These are phyloP conservation scores for Colletotrichum sp. DNA, from an alignment of 2,329 filamentous ascomycete genomes.

Conservation along the genomic window DNA sequence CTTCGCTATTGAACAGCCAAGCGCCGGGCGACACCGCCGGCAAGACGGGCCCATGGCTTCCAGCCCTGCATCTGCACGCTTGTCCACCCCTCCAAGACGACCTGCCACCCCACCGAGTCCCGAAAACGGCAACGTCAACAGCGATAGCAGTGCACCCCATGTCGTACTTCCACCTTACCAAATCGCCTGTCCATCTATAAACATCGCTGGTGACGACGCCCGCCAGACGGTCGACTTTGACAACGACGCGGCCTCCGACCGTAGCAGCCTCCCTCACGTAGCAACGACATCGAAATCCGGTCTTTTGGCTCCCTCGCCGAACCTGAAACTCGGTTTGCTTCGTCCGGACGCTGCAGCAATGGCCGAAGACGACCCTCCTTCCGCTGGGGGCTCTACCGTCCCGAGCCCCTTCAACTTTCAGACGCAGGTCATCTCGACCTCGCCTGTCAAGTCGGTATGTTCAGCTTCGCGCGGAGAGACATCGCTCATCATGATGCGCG, in stretches of 20 bases:
- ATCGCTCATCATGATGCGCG: not conserved
- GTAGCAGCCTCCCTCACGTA: not conserved
- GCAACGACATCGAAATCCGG: conserved; percentile 23
- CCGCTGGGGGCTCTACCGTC: conserved; percentile 30
- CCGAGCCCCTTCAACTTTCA: conserved; percentile 93
- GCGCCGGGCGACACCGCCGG: not conserved
- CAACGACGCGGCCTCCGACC: not conserved
- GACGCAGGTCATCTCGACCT: conserved; percentile 77
- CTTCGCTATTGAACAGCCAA: not conserved
- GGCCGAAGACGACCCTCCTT: conserved; percentile 32
- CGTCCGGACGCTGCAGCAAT: conserved; percentile 34
- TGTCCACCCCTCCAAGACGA: conserved; percentile 51
- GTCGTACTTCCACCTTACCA: not conserved
- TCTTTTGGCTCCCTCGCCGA: conserved; percentile 7
- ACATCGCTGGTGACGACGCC: not conserved
- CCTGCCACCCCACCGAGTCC: conserved; percentile 68
- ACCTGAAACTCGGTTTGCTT: conserved; percentile 18
- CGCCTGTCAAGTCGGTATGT: conserved; percentile 78
- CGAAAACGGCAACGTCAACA: conserved; percentile 16
- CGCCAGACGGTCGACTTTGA: not conserved
- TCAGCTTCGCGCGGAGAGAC: not conserved
- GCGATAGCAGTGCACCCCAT: conserved; percentile 10
- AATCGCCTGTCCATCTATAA: conserved; percentile 6
- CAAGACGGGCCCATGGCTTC: conserved; percentile 58
- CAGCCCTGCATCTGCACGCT: conserved; percentile 36